Evolutionary conservation across 345 rosid species (phyloP), one percentile per base, ranked within the genome.

Genomic region (Murraya koenigii): DNA sequence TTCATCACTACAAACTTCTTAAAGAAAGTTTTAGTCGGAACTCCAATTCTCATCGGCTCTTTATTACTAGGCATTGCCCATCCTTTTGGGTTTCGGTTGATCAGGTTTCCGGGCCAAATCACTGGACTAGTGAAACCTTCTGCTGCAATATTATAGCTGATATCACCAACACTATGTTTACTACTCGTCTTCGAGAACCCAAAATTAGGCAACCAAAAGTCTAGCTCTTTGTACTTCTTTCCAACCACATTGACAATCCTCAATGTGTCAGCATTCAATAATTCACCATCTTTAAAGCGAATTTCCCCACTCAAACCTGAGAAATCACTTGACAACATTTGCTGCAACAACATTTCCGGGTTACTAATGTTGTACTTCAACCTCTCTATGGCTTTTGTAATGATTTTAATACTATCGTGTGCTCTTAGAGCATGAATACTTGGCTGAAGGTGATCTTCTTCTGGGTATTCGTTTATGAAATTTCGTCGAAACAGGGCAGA

Each of bases 231-330:
- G 49, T 84, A 84, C 41, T 68, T 80, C 66, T 69, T 80, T 58
- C 87, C 87, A 17, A 79, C 77, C 6, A 87, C 83, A 41, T 82
- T 84, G 6, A 77, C 82, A 47, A 87, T 62, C 71, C 66, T 66
- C 8, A 78, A 38, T 68, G 8, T n/a, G 22, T 63, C 35, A 6
- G 55, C n/a, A 10, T 38, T 38, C 52, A 52, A 38, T 33, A 83
- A 41, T 70, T 64, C 72, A 1, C 86, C 85, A 17, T 36, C 79
- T 60, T 38, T 35, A 30, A 82, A 86, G 17, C 25, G 26, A 28
- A 86, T 72, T 62, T 9, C 11, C 0, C 89, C 87, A 20, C 82
- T 83, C 60, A 88, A 71, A 30, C 87, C 87, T 8, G 39, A 23
- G 78, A 83, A 83, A 39, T 83, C 62, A n/a, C 74, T 72, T 7